Base-by-base conservation (phyloP, 2,329 filamentous ascomycete genomes). In the Monilinia vaccinii-corymbosi region DNA sequence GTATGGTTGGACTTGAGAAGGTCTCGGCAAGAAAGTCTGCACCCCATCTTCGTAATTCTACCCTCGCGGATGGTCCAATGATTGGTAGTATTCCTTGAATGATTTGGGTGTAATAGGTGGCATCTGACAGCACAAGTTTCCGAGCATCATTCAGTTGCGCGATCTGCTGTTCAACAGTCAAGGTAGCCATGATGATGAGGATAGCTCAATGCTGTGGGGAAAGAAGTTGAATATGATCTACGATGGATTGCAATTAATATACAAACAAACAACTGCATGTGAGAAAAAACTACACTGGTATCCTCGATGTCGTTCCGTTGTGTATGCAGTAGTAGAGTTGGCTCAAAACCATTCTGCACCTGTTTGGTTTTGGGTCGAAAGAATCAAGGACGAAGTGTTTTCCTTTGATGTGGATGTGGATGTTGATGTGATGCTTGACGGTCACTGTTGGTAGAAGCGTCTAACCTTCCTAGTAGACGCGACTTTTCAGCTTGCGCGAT, bases 11-110 rank as follows among this genome's bases (percentile, higher is more conserved):
- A 62, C 90, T 95, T 60, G 94, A 88, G 76, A 99, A 97, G 2
- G 92, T 91, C 77, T 99, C 94, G 60, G 93, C 91, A 47, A 99
- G 79, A 71, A 99, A 99, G 63, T 97, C 92, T 64, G 92, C 87
- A 31, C 93, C 94, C 94, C 94, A 99, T 87, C 92, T 81, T 74
- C 91, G 88, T 69, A 97, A 78, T 74, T 96, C 90, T 60, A 96
- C 76, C 63, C 84, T 81, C 64, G 89, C 82, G 65, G 81, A 80
- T 56, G 88, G 83, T 62, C 87, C 86, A 74, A 97, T 89, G 69
- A 97, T 92, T 60, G 92, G 91, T n/a, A 97, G 78, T 64, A 97
- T 91, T 51, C 91, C 91, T 71, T 90, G 89, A 64, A 99, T 87
- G 72, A 99, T 93, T 73, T 89, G 90, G 55, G 88, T 86, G 74